Base-by-base conservation (phyloP, 805 yeast species). In the Barnettozyma botsteinii region DNA sequence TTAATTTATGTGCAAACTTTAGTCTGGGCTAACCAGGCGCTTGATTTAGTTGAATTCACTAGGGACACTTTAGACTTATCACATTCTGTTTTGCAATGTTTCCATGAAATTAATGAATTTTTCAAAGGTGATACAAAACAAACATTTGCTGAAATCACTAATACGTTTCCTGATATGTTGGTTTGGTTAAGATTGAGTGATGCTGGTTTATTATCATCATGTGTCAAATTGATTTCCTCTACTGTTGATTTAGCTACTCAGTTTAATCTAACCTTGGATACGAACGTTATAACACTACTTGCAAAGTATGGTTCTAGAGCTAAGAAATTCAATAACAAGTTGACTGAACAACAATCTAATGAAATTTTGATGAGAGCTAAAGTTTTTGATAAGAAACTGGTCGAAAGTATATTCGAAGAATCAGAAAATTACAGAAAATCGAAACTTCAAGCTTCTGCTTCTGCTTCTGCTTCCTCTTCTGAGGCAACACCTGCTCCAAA, bases 141-240 rank as follows among this genome's bases (percentile, higher is more conserved):
- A 15, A 55, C 83, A n/a, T 71, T 82, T 41, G 57, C 64, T 9
- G 70, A 70, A 20, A 70, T 84, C 25, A 67, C 84, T 55, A 62
- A 66, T n/a, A 76, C 93, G 0, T 75, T 89, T 44, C 70, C 70
- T 12, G 68, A 78, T 38, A 79, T 85, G 68, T 69, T 85, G 25
- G 80, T 78, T 29, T 85, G 97, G 94, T 67, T 91, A 22, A 70
- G 93, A 43, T 66, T 91, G 34, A 86, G 91, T 43, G 97, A 89
- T 59, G 67, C 75, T 7, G 83, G 87, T 3, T 65, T 91, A 33
- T 64, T 85, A 33, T 72, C 71, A 20, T 73, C 86, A 1, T 86
- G 96, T 66, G 89, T 85, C 6, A 70, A 72, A 19, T 65, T 87
- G 34, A 82, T 85, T 5, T 72, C 79, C 37, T 71, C 73, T 31